Base-by-base conservation (phyloP, 805 yeast species). In the Kazachstania africana region DNA sequence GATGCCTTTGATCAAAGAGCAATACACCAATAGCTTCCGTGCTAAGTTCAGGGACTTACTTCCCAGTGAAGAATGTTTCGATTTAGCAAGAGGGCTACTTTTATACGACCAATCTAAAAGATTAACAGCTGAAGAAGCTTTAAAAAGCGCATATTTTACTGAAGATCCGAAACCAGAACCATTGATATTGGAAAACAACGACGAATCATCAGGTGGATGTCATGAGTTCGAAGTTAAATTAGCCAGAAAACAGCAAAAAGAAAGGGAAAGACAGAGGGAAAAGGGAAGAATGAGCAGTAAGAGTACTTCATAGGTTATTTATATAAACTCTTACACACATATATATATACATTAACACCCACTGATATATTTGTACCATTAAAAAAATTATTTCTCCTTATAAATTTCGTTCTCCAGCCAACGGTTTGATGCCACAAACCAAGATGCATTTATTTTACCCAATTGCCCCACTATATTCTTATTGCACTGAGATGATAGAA, bases 201-300 rank as follows among this genome's bases (percentile, higher is more conserved):
- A 64, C 3, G n/a, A n/a, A n/a, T n/a, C n/a, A n/a, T n/a, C n/a
- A n/a, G n/a, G n/a, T n/a, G 97, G 93, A 54, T 88, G 96, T 91
- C 98, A 88, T 51, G 98, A 88, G 50, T 88, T 79, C 54, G 98
- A 88, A 48, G 50, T 52, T 13, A 54, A 50, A 33, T 25, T 47
- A 6, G 91, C 95, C 3, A 85, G 88, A 55, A 78, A 75, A 59
- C 70, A 79, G 45, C 63, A 48, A 30, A 45, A 16, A 12, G 28
- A 36, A 31, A 24, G 28, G 28, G 28, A 39, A 32, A 24, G 32
- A 30, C 25, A 31, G 24, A 15, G 5, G 12, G 8, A 43, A 31
- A 14, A 16, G 24, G 24, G 14, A 12, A 12, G n/a, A n/a, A n/a
- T n/a, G n/a, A n/a, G n/a, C n/a, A n/a, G n/a, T n/a, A n/a, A n/a